Evolutionary conservation across 352 stramenopile species (phyloP), one percentile per base, ranked within the genome.

Genomic region (Phytophthora ohioensis): DNA sequence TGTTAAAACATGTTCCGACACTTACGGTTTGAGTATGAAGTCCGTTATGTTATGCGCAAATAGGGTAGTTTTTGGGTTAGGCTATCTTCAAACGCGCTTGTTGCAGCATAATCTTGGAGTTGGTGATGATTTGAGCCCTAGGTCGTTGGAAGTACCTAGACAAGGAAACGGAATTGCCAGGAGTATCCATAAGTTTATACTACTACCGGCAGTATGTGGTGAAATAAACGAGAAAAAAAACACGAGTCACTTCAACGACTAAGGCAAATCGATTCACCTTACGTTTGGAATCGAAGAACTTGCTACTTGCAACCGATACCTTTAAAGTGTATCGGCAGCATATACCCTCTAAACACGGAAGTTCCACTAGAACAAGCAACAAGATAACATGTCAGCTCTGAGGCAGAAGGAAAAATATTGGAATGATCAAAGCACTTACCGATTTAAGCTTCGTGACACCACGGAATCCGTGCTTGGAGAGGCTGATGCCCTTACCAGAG

Each of bases 381-480:
- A 72, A 9, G 27, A 10, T 21, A 41, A 38, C 6, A 6, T 34
- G 35, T 78, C 47, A 78, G 54, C 27, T 32, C 47, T 4, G 6
- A 32, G 12, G 4, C 21, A 61, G 32, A 62, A 46, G 32, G 15
- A 57, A 31, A 53, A 27, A 27, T 27, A 7, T 32, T 42, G 27
- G 15, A 52, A 53, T 49, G n/a, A 49, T 12, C 12, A 12, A 65
- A 58, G 10, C 27, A 82, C 79, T 53, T 69, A 91, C 85, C 68
- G 81, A 72, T 81, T 94, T 94, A n/a, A 94, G 78, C 73, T 90
- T 84, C 38, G 86, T 94, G 60, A 95, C 77, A 5, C 78, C 81
- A 60, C 78, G 75, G 74, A 96, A 95, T 62, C 88, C 90, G 57
- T 93, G 82, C 71, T 94, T 91, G 55, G 88, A 95, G 42, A 96